Evolutionary conservation across 1,284 basidiomycete species (phyloP).

Genomic region (Malassezia caprae): DNA sequence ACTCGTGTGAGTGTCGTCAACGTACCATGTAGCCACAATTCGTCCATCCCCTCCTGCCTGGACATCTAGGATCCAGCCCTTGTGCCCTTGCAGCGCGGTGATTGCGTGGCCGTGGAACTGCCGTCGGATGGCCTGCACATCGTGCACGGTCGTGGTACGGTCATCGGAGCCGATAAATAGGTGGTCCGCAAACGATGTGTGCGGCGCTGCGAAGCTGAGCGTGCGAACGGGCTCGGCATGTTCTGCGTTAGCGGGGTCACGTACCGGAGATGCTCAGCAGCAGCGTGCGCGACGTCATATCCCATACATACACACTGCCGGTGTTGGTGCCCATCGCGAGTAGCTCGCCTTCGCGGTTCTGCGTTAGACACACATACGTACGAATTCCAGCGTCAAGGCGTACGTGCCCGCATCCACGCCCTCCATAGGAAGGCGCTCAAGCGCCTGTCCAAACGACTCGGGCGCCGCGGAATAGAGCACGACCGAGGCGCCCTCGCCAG

Average conservation of each 20-base stretch:
- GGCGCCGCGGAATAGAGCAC: conserved; percentile 6
- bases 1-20: neutral
- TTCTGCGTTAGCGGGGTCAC: neutral
- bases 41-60: conserved; percentile 12
- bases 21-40: conserved; percentile 12
- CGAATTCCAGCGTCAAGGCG: conserved; percentile 1
- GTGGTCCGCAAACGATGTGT: conserved; percentile 2
- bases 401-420: neutral
- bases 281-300: neutral
- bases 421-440: neutral
- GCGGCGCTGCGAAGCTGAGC: conserved; percentile 4
- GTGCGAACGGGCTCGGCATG: conserved; percentile 14
- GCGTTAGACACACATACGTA: neutral
- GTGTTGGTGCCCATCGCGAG: conserved; percentile 11
- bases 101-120: neutral
- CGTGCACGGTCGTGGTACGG: conserved; percentile 8
- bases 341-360: conserved; percentile 14
- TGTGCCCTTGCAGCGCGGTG: conserved; percentile 11
- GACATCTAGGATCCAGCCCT: conserved; percentile 14
- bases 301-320: conserved; percentile 7
- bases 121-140: neutral
- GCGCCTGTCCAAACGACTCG: conserved; percentile 6
- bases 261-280: neutral
- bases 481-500: neutral
- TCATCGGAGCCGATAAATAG: conserved; percentile 16